Percentiles rank a stretch among this genome's conserved stretches.
These are phyloP conservation scores for Apiosordaria backusii DNA, from an alignment of 495 filamentous ascomycete genomes.

Conservation along the genomic window DNA sequence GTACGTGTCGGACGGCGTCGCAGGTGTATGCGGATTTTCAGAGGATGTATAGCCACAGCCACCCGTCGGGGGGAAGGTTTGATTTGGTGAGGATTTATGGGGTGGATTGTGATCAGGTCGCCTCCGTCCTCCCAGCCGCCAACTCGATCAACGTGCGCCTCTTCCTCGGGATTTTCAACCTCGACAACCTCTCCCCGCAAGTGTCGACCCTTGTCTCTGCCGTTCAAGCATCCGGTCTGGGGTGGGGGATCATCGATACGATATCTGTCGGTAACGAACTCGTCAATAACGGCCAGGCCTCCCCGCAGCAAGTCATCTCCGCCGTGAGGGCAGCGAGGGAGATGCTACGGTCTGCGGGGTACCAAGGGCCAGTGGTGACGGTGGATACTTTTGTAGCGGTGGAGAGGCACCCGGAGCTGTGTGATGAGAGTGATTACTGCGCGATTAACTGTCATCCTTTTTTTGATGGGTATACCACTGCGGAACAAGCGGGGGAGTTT, in stretches of 20 bases:
- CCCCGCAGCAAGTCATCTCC: constrained; percentile 47
- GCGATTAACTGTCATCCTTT: constrained; percentile 82
- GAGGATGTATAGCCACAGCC: neutral
- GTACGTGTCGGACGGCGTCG: constrained; percentile 61
- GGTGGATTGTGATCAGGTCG: constrained; percentile 69
- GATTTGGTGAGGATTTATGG: constrained; percentile 73
- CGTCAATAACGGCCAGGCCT: constrained; percentile 60
- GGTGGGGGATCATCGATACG: constrained; percentile 57
- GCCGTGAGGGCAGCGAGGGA: constrained; percentile 56
- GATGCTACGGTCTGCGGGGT: constrained; percentile 59
- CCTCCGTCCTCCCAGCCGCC: constrained; percentile 56
- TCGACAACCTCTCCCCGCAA: constrained; percentile 53
- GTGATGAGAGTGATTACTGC: constrained; percentile 69
- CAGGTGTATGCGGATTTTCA: constrained; percentile 63
- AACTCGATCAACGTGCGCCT: constrained; percentile 58
- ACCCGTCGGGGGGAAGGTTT: constrained; percentile 47
- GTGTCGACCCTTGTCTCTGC: constrained; percentile 50
- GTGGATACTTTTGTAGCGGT: constrained; percentile 74
- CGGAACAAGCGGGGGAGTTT: constrained; percentile 62
- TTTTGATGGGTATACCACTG: constrained; percentile 61
- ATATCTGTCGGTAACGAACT: constrained; percentile 79
- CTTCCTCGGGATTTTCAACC: constrained; percentile 69
- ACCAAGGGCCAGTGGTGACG: constrained; percentile 68
- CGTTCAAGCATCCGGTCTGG: constrained; percentile 28
- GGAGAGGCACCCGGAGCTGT: constrained; percentile 63